These are phyloP conservation scores for Brassica carinata DNA, from an alignment of 345 rosid genomes.

Conservation along the genomic window DNA sequence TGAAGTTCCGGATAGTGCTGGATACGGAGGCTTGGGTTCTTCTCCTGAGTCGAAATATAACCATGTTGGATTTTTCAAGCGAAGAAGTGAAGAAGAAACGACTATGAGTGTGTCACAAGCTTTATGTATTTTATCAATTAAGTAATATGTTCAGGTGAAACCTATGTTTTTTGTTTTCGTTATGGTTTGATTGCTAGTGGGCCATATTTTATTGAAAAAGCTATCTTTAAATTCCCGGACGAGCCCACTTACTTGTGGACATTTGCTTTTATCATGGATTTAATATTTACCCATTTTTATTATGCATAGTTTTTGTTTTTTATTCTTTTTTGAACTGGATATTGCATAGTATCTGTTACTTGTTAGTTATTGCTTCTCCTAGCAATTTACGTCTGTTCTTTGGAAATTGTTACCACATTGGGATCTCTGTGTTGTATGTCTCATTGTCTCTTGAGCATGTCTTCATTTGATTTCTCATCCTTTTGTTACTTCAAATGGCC, in stretches of 20 bases:
- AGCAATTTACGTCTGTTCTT: background rate
- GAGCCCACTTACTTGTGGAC: background rate
- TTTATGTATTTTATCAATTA: no score
- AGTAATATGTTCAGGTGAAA: background rate
- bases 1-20: constrained; percentile 2
- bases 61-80: constrained; percentile 34
- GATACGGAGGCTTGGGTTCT: constrained; percentile 6
- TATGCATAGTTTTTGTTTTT: no score
- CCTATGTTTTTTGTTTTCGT: constrained; percentile 8
- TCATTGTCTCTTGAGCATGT: background rate
- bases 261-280: no score
- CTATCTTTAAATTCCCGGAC: background rate
- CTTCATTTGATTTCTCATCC: background rate
- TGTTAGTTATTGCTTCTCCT: background rate
- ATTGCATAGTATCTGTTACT: no score
- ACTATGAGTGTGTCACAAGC: no score
- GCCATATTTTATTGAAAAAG: background rate
- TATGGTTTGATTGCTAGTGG: background rate
- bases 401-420: background rate
- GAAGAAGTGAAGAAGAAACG: background rate
- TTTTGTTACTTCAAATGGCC: background rate
- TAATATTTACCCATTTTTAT: no score
- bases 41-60: constrained; percentile 30
- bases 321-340: no score
- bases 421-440: background rate